Conservation (phyloP, 129 eudicot genomes). For the Pulicaria dysenterica region DNA sequence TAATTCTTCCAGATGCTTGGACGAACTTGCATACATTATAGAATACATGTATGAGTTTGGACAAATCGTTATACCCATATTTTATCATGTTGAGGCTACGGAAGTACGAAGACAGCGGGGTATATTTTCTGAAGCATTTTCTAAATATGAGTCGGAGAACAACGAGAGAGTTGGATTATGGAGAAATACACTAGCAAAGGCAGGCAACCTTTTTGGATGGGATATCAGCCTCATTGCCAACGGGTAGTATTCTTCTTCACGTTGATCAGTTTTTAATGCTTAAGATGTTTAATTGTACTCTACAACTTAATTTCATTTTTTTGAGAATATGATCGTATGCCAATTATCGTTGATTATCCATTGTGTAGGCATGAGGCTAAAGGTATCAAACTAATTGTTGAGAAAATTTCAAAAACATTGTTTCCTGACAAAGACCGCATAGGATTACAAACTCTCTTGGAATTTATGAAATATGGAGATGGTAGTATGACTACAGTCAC, state of each 20-base stretch:
- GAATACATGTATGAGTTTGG: conserved; percentile 4
- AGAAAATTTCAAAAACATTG: not conserved
- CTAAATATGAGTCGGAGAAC: not conserved
- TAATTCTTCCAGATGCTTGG: conserved; percentile 3
- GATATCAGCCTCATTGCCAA: no score
- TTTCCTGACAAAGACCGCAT: not conserved
- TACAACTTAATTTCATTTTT: not conserved
- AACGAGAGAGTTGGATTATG: not conserved
- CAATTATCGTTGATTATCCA: not conserved
- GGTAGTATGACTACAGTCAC: not conserved
- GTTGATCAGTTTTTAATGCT: not conserved
- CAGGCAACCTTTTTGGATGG: conserved; percentile 11
- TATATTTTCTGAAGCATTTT: not conserved
- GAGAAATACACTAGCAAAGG: not conserved
- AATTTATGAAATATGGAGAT: not conserved
- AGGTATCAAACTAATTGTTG: not conserved
- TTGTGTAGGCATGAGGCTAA: not conserved
- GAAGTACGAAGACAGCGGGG: not conserved
- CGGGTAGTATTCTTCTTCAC: not conserved
- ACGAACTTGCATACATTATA: conserved; percentile 22
- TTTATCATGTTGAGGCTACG: not conserved
- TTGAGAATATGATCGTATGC: not conserved
- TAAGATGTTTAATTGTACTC: not conserved
- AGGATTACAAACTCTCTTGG: not conserved
- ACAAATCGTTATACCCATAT: conserved; percentile 19